Evolutionary conservation across 129 eudicot species (phyloP), one percentile per base, ranked within the genome.

Genomic region (Saposhnikovia divaricata): DNA sequence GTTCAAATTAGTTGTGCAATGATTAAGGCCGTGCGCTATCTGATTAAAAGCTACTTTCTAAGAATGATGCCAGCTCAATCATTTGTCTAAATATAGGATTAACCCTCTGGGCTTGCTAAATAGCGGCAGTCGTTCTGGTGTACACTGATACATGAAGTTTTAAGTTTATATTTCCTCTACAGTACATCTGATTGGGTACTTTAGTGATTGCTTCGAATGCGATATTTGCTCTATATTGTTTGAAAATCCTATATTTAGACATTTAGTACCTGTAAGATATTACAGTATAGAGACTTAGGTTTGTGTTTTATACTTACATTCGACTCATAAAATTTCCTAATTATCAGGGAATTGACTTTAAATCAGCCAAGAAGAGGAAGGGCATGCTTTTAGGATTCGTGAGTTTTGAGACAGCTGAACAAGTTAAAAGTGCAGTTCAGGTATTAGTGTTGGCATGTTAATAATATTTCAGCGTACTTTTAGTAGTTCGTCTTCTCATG

Each of bases 351-450:
- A 70, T 94, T 63, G 45, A 71, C 39, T 90, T 79, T 42, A 87
- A 94, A 87, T 90, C 97, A 40, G 98, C 98, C 78, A 94, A 90
- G 91, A 94, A 93, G 84, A 91, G 86, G 89, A 89, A 88, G 78
- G 96, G 96, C 72, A 94, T 94, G 98, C 65, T 76, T 80, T 89
- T 90, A 78, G 98, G 96, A 40, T 94, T 94, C 84, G 83, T 90
- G 72, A 90, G 85, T 79, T 94, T 94, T 34, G 96, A 90, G 78
- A 86, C 83, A 63, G 83, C 72, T 13, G 96, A 82, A 78, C 92
- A 94, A 86, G 87, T 79, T 63, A 86, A 90, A 89, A 77, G 81
- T 84, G 93, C 89, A 74, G 78, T 80, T 40, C 83, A 94, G 98
- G 98, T 94, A 91, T 59, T 15, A 27, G 4, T 48, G 47, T 84